Evolutionary conservation across 2,329 filamentous ascomycete genomes (phyloP), one percentile per base, ranked within the genome.

Genomic region (Aspergillus sp.): DNA sequence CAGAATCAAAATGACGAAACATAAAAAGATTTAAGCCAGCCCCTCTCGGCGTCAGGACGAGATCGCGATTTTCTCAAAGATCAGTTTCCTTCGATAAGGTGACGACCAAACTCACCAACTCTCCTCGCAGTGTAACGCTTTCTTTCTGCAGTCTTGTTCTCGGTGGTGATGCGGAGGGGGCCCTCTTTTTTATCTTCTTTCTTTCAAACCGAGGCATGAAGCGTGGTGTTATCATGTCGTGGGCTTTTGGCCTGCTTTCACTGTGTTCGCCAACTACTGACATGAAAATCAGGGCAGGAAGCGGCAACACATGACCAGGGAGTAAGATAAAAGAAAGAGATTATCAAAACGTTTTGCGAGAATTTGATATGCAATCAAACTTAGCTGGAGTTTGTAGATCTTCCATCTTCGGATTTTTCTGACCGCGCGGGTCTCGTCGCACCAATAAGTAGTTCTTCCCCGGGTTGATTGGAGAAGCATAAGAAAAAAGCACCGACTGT

Each of bases 281-380:
- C 64, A 66, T 56, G 56, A 63, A 53, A 55, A 74, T 74, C 70
- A 74, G 69, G 70, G 69, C 59, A 70, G 63, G 65, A 66, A 66
- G 66, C 62, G 63, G 60, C 59, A 66, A 63, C 63, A 56, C 57
- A 63, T 58, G 50, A 61, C 57, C 63, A 53, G 46, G 20, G 55
- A 61, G 62, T 54, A 56, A 61, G 64, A 63, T 56, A 46, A 61
- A 56, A 54, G 55, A 64, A 59, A 65, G 61, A 58, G 55, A 60
- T 67, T 62, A 63, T 52, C 63, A 69, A 65, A 42, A 67, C 66
- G 63, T 67, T 66, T 68, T 67, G 65, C 67, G 68, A 69, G 65
- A 71, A 66, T 64, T 60, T 69, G 65, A 70, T 62, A 69, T 71
- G 67, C 65, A 58, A 70, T 73, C 73, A 69, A 71, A 75, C 73